Base-by-base conservation (phyloP, 2,329 filamentous ascomycete species). In the Trichoderma koningiopsis region DNA sequence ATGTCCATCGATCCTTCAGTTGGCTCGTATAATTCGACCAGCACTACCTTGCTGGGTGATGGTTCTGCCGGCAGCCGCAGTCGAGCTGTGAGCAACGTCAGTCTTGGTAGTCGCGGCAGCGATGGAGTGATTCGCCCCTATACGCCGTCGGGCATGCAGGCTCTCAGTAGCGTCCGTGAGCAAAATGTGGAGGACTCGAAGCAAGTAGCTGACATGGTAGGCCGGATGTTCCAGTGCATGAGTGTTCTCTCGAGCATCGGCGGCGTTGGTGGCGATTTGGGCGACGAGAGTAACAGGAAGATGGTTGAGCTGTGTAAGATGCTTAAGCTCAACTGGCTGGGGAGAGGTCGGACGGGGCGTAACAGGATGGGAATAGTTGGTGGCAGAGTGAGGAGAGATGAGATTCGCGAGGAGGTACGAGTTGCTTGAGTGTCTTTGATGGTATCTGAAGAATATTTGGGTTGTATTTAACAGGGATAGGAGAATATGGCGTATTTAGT, bases 261-360 rank as follows among this genome's bases (percentile, higher is more conserved):
- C 27, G 77, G 76, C 57, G 88, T 85, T 0, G 87, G 87, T 11
- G 89, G 81, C 55, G 78, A 75, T 59, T 88, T 84, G 0, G 87
- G 88, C 24, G 93, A 96, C 72, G 89, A 91, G 47, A 86, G 88
- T 1, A 92, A 95, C 77, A 87, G 86, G 68, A 93, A 91, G 80
- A 91, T 98, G 75, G 91, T 95, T 71, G 88, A 94, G 75, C 83
- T 99, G 71, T 93, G 91, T 69, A 91, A 93, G 76, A 89, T 96
- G 74, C 83, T 99, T 71, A 99, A 98, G 81, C 89, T 97, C 75
- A 99, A 99, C 79, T 99, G 96, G 96, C 86, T 99, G 1, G 95
- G 95, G 0, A 85, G 96, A 58, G 95, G 95, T 0, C 83, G 96
- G 43, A 98, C 94, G 4, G 96, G 96, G 0, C 85, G 96, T 72